These are phyloP conservation scores for Tetragonia tetragonoides DNA, from an alignment of 148 eudicot species.

Conservation along the genomic window DNA sequence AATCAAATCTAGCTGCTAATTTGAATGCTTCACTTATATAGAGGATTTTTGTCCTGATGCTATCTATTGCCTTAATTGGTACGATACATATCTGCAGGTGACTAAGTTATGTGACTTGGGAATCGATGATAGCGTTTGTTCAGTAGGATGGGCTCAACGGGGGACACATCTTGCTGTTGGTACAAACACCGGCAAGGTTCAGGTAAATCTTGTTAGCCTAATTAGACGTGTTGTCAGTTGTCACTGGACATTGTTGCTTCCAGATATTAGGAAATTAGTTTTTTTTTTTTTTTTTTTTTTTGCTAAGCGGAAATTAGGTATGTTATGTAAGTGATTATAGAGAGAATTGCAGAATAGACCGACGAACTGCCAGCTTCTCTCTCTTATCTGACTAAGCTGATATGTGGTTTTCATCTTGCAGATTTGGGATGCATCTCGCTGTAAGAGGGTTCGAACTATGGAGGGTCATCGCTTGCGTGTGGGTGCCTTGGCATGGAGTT, in stretches of 20 bases:
- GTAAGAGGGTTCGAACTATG: slow-evolving; percentile 76
- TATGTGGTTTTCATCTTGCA: slow-evolving; percentile 20
- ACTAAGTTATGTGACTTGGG: slow-evolving; percentile 89
- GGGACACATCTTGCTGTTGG: slow-evolving; percentile 88
- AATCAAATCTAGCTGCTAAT: background rate
- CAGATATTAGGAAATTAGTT: background rate
- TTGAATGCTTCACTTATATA: background rate
- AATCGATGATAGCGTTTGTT: slow-evolving; percentile 77
- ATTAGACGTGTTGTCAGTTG: background rate
- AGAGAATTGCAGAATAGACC: too few relatives aligned
- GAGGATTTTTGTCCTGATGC: background rate
- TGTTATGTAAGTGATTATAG: too few relatives aligned
- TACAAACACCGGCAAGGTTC: slow-evolving; percentile 71
- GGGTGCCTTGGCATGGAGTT: slow-evolving; percentile 88
- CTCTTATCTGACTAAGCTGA: background rate
- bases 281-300: too few relatives aligned
- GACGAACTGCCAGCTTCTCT: too few relatives aligned
- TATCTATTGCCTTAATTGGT: background rate
- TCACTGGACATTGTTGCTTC: background rate
- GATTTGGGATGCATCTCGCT: slow-evolving; percentile 92
- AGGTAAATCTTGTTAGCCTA: slow-evolving; percentile 35
- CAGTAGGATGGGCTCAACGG: slow-evolving; percentile 92
- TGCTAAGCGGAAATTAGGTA: background rate
- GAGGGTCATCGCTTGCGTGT: slow-evolving; percentile 84
- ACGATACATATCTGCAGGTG: slow-evolving; percentile 42